Evolutionary conservation across 768 basidiomycete species (phyloP), one percentile per base, ranked within the genome.

Genomic region (Filobasidium wieringae): DNA sequence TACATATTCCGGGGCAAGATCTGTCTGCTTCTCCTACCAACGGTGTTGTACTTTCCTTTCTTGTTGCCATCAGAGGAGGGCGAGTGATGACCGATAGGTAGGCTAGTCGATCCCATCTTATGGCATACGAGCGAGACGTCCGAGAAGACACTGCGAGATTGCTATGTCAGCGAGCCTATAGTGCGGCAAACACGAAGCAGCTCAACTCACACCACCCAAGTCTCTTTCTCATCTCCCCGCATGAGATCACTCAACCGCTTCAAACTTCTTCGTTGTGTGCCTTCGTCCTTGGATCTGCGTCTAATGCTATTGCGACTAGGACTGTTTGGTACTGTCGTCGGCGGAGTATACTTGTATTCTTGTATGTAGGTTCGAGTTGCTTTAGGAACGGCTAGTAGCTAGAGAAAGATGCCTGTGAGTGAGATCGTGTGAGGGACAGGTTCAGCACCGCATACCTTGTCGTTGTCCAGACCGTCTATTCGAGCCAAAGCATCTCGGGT

Each of bases 81-180:
- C 39, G 60, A 60, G 53, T 63, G 62, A 40, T 63, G 64, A 45
- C 60, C 52, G 7, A 61, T 22, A 0, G 72, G 66, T 8, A 73
- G 60, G 24, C 63, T 86, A 0, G 95, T 99, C 7, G 85, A 85
- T 9, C 95, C 93, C 1, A 84, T 86, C 54, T 88, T 80, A 66
- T 91, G 88, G 71, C 92, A 97, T 45, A 90, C 81, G 34, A 99
- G 75, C 5, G 90, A 85, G 45, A 99, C 93, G 68, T 99, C 95
- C 56, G 91, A 92, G 78, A 99, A 96, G 14, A 84, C 82, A 1
- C 73, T 74, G 55, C 9, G 15, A 49, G 53, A 29, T n/a, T 37
- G 1, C 11, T 8, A 22, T 6, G 12, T 56, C 50, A 49, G 29
- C 40, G 26, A 11, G 34, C 26, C 53, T 41, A 24, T 30, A 17